Evolutionary conservation across 148 eudicot species (phyloP), one percentile per base, ranked within the genome.

Genomic region (Rhododendron molle): DNA sequence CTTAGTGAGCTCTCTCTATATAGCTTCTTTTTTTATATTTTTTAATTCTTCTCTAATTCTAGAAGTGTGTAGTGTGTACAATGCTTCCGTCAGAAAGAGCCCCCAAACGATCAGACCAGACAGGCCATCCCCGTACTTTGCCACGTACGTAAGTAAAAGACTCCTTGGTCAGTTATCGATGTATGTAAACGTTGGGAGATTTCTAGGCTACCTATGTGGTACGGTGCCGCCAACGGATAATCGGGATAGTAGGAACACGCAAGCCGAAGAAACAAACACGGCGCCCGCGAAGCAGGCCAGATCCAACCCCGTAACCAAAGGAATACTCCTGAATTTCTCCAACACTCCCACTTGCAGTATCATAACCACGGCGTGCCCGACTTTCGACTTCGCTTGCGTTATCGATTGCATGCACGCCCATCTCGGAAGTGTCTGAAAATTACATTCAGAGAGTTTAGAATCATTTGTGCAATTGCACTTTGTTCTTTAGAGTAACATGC

Each of bases 221-320:
- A 30, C 9, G 9, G 52, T 43, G 2, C 32, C 50, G 43, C 43
- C 58, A 44, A 46, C 3, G 40, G 88, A 80, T 26, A 93, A 89
- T 58, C 84, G 88, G 7, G 96, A 91, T n/a, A 95, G 98, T 28
- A 94, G 83, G 80, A 95, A 91, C 28, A 93, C 85, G 44, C 89
- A 87, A 81, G 89, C 90, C 1, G 98, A 94, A 54, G 94, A 95
- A 80, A 92, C 67, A 21, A 94, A 89, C 5, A 94, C 44, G 30
- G 93, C 93, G 20, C 86, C 95, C 4, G 96, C 96, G 69, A 95
- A 94, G 84, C 91, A 95, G 36, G 93, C 96, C 16, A 95, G 91
- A 86, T 95, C 98, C 0, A 90, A 72, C 2, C 90, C 92, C n/a
- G 90, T 89, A 74, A 76, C 90, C 54, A 94, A 16, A 60, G 95